Evolutionary conservation across 176 grass and related monocot species (phyloP), one percentile per base, ranked within the genome.

Genomic region (Ampelocalamus luodianensis): DNA sequence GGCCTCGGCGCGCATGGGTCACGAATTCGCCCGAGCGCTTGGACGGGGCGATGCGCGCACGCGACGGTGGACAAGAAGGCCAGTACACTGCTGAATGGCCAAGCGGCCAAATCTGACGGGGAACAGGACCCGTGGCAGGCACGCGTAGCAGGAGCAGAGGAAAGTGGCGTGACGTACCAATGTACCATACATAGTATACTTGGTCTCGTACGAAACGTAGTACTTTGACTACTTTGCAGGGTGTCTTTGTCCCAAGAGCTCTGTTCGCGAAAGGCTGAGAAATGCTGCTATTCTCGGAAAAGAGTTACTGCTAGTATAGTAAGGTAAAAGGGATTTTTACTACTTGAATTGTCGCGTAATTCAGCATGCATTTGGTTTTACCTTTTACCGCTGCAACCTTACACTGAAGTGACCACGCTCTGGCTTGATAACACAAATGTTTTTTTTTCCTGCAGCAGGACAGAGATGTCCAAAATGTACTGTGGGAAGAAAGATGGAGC

Each of bases 201-300:
- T 48, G 17, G 74, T 78, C 16, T 64, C 74, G 50, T 68, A 85
- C 83, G 61, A 48, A 8, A 14, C 53, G 10, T 22, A 10, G 16
- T 50, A 27, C 56, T 49, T 42, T 5, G 24, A 9, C 15, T 18
- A 8, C n/a, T 65, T 82, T 53, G 20, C 18, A 22, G 14, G n/a
- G 67, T 18, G 66, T 18, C 59, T 24, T 27, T 23, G 36, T 16
- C 5, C n/a, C 56, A 8, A 14, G 43, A 22, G 54, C 5, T 60
- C 56, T 12, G n/a, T 24, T 60, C 56, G 56, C 10, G n/a, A 60
- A 24, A 24, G n/a, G n/a, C n/a, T 12, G 8, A 22, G 8, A 8
- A 23, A 60, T 1, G 56, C 56, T 60, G 3, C 56, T 18, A 56
- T 56, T 46, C 44, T 46, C 44, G 44, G 11, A 4, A 46, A 46